These are phyloP conservation scores for Talaromyces trachyspermus DNA, from an alignment of 495 filamentous ascomycete genomes.

Conservation along the genomic window DNA sequence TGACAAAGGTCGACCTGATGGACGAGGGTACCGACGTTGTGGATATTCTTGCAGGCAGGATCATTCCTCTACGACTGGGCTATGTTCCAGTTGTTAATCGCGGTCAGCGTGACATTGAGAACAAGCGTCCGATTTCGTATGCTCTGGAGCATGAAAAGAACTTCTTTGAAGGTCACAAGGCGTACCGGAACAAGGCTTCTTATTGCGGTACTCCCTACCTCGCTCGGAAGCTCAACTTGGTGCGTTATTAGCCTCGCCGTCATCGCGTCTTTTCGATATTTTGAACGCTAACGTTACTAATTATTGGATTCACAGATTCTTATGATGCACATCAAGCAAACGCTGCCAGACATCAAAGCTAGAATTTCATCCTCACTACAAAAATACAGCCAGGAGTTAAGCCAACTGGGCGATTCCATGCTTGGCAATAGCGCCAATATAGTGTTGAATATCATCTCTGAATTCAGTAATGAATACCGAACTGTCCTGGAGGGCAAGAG, in stretches of 20 bases:
- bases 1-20: conserved; percentile 99
- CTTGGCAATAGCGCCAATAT: conserved; percentile 95
- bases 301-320: conserved; percentile 57
- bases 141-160: conserved; percentile 92
- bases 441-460: conserved; percentile 95
- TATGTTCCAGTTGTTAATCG: conserved; percentile 99
- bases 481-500: conserved; percentile 95
- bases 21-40: conserved; percentile 99
- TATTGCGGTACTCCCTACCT: conserved; percentile 98
- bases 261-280: no score
- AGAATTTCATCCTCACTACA: conserved; percentile 87
- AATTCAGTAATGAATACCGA: conserved; percentile 95
- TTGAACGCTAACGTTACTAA: background rate
- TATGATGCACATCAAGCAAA: conserved; percentile 99
- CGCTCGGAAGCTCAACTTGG: conserved; percentile 90
- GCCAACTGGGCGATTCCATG: conserved; percentile 83
- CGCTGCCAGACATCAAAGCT: conserved; percentile 94
- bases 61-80: conserved; percentile 90
- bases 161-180: conserved; percentile 98
- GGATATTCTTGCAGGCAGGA: conserved; percentile 95
- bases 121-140: conserved; percentile 85
- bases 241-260: no score
- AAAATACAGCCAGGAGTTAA: conserved; percentile 81
- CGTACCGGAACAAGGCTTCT: conserved; percentile 94
- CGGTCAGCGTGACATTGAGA: conserved; percentile 98